Base-by-base conservation (phyloP, 2,329 filamentous ascomycete species). In the Penicillium concentricum region DNA sequence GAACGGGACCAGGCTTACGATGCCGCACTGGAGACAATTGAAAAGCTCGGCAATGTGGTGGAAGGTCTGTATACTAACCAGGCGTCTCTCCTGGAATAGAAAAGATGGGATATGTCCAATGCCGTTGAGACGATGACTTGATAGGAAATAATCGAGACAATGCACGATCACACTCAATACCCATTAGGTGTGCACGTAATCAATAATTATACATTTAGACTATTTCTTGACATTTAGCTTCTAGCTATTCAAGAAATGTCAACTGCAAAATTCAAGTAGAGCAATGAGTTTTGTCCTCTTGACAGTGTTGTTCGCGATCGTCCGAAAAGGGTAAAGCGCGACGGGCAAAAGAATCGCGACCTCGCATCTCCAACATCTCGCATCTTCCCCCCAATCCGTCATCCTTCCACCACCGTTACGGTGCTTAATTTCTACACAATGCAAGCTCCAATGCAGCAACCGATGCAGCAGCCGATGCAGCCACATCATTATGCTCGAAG, bases 31-130 rank as follows among this genome's bases (percentile, higher is more conserved):
- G 87, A 91, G 61, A 99, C 94, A 3, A 96, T 99, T 65, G 93
- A 96, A 74, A 97, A 97, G 86, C 78, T 99, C 76, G 93, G 92
- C 81, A 95, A 88, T 72, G 94, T 99, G 64, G 95, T 99, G 62
- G 95, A 99, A 77, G 91, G 96, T 66, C 81, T 99, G 70, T 99
- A 97, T 82, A 92, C 91, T 62, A 97, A 97, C 82, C 93, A 99
- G 81, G 94, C 94, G 49, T 96, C 91, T 58, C 81, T 95, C 82
- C 82, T 99, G 67, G 94, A 99, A 83, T 99, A 69, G 72, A 51
- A 41, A 39, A 58, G 58, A 45, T 26, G 52, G 57, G 51, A 64
- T 65, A 66, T 64, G 61, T 56, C 48, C 49, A 65, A 61, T 62
- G 64, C 61, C 61, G 66, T 67, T 59, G 30, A 61, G 61, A 59